Evolutionary conservation across 495 filamentous ascomycete species (phyloP).

Genomic region (Diplogelasinospora grovesii): DNA sequence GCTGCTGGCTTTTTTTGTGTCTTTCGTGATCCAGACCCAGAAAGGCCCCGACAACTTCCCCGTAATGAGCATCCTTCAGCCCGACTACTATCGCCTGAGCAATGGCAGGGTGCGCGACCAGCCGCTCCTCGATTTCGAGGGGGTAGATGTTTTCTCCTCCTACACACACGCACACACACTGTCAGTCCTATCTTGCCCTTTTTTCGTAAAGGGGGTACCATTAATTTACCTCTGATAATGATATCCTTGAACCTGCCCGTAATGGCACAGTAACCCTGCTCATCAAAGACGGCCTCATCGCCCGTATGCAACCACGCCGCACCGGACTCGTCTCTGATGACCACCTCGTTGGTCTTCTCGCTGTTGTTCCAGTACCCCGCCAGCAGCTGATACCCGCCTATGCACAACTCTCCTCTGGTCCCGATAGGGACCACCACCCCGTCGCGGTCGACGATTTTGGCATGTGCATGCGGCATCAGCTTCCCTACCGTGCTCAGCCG

Average conservation of each 20-base stretch:
- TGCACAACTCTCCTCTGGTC: conserved; percentile 56
- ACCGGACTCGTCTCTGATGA: conserved; percentile 52
- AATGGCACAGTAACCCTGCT: conserved; percentile 57
- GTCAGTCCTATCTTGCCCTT: no score
- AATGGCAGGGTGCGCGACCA: conserved; percentile 51
- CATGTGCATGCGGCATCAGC: conserved; percentile 58
- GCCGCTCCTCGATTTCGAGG: conserved; percentile 64
- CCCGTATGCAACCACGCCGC: conserved; percentile 62
- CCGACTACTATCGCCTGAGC: conserved; percentile 55
- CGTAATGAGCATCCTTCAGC: conserved; percentile 55
- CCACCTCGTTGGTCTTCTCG: conserved; percentile 59
- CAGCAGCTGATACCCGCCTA: conserved; percentile 61
- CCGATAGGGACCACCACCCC: conserved; percentile 56
- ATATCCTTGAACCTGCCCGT: conserved; percentile 61
- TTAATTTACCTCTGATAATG: conserved; percentile 48
- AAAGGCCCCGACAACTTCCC: conserved; percentile 62
- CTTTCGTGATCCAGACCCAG: conserved; percentile 32
- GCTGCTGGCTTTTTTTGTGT: conserved; percentile 20
- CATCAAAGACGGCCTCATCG: conserved; percentile 62
- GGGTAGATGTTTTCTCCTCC: conserved; percentile 62
- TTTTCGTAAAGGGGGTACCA: no score
- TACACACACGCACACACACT: conserved; percentile 7
- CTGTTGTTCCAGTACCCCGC: conserved; percentile 66
- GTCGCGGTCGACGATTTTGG: conserved; percentile 59
- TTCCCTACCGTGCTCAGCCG: conserved; percentile 59